phyloP scores from a whole-genome alignment of 2,329 filamentous ascomycete genomes.

The Coccinonectria pachysandricola region DNA sequence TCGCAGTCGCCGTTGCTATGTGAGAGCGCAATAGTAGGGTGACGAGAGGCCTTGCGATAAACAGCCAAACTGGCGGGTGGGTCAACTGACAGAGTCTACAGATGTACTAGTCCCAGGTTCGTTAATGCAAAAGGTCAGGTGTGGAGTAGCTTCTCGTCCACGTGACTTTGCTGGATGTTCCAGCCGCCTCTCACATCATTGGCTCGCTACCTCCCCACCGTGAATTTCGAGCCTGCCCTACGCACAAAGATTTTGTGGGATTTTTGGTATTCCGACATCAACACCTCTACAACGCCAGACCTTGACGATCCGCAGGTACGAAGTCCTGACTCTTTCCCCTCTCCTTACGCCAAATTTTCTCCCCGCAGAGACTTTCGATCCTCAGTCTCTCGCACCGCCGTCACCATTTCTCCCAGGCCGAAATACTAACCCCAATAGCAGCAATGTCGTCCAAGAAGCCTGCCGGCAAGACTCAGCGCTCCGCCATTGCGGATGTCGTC shows the following conservation, averaged over 20 bases:
- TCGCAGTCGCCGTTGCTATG: conserved; percentile 16
- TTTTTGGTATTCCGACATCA: conserved; percentile 26
- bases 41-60: conserved; percentile 16
- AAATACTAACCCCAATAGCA: conserved; percentile 21
- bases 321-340: conserved; percentile 13
- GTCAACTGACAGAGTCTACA: no score
- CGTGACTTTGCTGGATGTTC: conserved; percentile 13
- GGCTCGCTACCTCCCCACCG: conserved; percentile 26
- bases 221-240: conserved; percentile 30
- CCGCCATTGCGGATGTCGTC: conserved; percentile 98
- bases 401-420: conserved; percentile 7
- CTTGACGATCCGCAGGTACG: conserved; percentile 33
- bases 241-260: conserved; percentile 34
- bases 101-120: conserved; percentile 12
- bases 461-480: conserved; percentile 49
- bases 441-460: conserved; percentile 36
- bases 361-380: conserved; percentile 8
- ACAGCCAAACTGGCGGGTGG: no score
- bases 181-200: conserved; percentile 20
- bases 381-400: conserved; percentile 7
- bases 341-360: conserved; percentile 10
- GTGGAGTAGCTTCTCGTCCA: conserved; percentile 9
- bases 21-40: conserved; percentile 14
- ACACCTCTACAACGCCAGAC: conserved; percentile 29
- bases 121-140: conserved; percentile 8